Base-by-base conservation (phyloP, 352 stramenopile genomes). In the Pythium dissotocum region DNA sequence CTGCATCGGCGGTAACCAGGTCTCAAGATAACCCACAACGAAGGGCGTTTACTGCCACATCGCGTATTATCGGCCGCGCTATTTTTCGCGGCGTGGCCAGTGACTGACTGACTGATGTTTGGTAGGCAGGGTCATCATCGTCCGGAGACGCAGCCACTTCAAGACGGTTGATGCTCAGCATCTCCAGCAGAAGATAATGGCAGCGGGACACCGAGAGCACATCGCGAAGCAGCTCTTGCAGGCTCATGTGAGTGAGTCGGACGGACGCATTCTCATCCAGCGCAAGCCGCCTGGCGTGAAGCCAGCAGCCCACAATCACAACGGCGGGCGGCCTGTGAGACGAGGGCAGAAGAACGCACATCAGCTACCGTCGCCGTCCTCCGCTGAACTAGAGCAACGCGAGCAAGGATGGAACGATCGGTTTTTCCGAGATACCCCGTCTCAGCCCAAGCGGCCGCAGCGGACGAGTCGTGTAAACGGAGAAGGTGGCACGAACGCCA, bases 371-470 rank as follows among this genome's bases (percentile, higher is more conserved):
- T 77, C 69, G 14, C 73, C 82, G 1, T 80, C 72, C 0, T 70
- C 86, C 26, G 67, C 87, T 36, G 74, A 90, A 57, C 58, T 92
- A 26, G 76, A 81, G 55, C 75, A 84, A 36, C 83, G 82, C 32
- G 83, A 94, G 40, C 80, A 84, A 56, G 85, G 79, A 7, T 94
- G 83, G 83, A 90, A 94, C 44, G 81, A 89, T 62, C 83, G 83
- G 1, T 94, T 94, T 61, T 72, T 77, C 24, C 73, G 87, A 13
- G 77, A 90, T n/a, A 69, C 72, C 30, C 81, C 78, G 4, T 68
- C 69, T 14, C 83, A 83, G 42, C 77, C 76, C 6, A 89, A 82
- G 40, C 86, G 88, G 42, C 68, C 68, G 0, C 67, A 59, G 6
- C 75, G 72, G 8, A 55, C 74, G 4, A 63, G 76, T n/a, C 71